These are phyloP conservation scores for Diplodia corticola DNA, from an alignment of 2,329 filamentous ascomycete species.

Conservation along the genomic window DNA sequence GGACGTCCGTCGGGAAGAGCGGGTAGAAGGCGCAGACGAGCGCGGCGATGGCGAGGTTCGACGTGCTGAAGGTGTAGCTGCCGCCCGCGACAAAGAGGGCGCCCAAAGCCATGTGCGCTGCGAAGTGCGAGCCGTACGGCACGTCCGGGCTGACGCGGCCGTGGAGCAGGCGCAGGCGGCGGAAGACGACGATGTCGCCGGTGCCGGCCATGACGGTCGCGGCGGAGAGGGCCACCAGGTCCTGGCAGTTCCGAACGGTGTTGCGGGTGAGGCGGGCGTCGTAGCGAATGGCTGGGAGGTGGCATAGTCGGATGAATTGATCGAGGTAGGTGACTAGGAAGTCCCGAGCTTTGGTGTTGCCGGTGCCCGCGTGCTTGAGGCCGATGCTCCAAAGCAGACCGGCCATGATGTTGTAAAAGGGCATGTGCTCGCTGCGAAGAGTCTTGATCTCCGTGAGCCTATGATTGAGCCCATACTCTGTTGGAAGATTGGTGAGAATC, in stretches of 20 bases:
- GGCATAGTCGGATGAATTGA: conserved; percentile 76
- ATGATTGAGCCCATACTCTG: conserved; percentile 63
- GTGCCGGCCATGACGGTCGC: conserved; percentile 95
- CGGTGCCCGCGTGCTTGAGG: conserved; percentile 50
- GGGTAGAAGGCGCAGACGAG: conserved; percentile 93
- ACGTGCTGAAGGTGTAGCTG: conserved; percentile 87
- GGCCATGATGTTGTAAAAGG: conserved; percentile 88
- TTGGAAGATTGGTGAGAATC: conserved; percentile 73
- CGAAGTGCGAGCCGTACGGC: conserved; percentile 90
- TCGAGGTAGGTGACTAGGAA: conserved; percentile 82
- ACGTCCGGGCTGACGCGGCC: conserved; percentile 81
- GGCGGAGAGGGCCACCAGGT: conserved; percentile 77
- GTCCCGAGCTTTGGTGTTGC: conserved; percentile 69
- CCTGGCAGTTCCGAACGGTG: conserved; percentile 87
- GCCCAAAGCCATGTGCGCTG: conserved; percentile 87
- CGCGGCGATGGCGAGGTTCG: conserved; percentile 80
- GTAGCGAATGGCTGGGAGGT: conserved; percentile 65
- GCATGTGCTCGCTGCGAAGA: conserved; percentile 79
- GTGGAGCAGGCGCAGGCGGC: conserved; percentile 82
- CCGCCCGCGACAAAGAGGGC: conserved; percentile 89
- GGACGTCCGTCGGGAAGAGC: conserved; percentile 81
- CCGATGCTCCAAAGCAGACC: conserved; percentile 74
- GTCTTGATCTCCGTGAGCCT: conserved; percentile 60
- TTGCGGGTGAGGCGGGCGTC: conserved; percentile 81
- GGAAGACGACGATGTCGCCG: conserved; percentile 81